Evolutionary conservation across 345 rosid genomes (phyloP).

Genomic region (Pugionium dolabratum): DNA sequence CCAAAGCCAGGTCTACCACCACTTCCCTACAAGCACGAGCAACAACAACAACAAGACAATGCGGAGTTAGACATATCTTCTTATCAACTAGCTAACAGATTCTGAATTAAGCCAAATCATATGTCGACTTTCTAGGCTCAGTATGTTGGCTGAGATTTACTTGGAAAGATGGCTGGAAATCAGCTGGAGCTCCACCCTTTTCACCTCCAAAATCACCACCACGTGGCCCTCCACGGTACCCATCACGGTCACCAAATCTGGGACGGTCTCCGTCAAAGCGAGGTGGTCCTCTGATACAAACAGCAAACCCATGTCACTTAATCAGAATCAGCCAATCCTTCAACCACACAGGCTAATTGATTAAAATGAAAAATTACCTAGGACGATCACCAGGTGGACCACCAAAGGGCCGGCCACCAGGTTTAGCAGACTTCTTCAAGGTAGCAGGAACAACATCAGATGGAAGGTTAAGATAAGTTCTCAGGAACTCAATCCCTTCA

Average conservation of each 20-base stretch:
- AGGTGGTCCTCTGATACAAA: conserved; percentile 60
- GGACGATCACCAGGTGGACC: conserved; percentile 81
- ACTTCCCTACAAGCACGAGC: conserved; percentile 44
- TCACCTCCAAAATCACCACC: conserved; percentile 83
- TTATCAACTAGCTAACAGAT: neutral
- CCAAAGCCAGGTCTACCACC: conserved; percentile 80
- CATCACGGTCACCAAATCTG: conserved; percentile 88
- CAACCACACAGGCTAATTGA: neutral
- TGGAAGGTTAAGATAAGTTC: conserved; percentile 69
- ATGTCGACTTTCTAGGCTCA: neutral
- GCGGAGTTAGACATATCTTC: neutral
- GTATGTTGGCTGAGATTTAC: conserved; percentile 43
- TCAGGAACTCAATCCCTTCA: conserved; percentile 69
- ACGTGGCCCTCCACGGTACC: conserved; percentile 87
- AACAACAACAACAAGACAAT: neutral
- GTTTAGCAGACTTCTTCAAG: conserved; percentile 73
- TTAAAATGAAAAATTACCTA: conserved; percentile 38
- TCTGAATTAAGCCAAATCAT: neutral
- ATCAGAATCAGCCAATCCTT: neutral
- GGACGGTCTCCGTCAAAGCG: conserved; percentile 84
- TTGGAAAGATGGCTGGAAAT: conserved; percentile 80
- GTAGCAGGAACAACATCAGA: conserved; percentile 79
- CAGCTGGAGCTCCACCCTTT: conserved; percentile 93
- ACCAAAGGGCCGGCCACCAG: conserved; percentile 65
- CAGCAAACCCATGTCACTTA: neutral